Evolutionary conservation across 1,139 yeast species (phyloP).

Genomic region (Protomyces gravidus): DNA sequence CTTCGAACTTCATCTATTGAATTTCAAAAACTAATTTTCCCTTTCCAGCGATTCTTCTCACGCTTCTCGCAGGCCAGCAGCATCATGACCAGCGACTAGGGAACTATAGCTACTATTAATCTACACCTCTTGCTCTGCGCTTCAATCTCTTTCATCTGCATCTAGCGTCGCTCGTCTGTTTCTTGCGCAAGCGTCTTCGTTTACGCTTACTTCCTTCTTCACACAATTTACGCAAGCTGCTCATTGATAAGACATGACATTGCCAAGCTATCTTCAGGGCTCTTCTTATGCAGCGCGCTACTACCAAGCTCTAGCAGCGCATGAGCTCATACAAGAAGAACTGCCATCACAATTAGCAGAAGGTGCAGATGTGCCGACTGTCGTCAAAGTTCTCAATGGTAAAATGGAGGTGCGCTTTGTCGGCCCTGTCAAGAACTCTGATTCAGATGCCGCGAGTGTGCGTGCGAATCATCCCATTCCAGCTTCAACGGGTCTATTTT

Average conservation of each 20-base stretch:
- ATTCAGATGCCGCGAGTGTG: conserved; percentile 40
- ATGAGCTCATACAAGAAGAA: conserved; percentile 5
- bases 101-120: too few species aligned
- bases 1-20: too few species aligned
- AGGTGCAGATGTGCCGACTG: conserved; percentile 28
- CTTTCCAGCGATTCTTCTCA: too few species aligned
- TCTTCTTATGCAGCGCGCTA: conserved; percentile 29
- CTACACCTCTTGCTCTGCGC: too few species aligned
- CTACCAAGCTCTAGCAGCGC: conserved; percentile 2
- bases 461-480: conserved; percentile 48
- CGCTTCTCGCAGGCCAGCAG: too few species aligned
- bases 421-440: conserved; percentile 32
- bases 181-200: too few species aligned
- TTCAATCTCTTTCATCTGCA: too few species aligned
- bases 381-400: conserved; percentile 24
- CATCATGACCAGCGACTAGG: too few species aligned
- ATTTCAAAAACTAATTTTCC: too few species aligned
- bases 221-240: background rate
- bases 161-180: too few species aligned
- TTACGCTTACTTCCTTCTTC: too few species aligned
- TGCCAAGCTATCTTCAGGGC: conserved; percentile 29
- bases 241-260: background rate
- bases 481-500: conserved; percentile 50
- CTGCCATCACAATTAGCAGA: conserved; percentile 26
- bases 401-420: conserved; percentile 30